Evolutionary conservation across 2,329 filamentous ascomycete genomes (phyloP).

Genomic region (Fusarium pseudograminearum): DNA sequence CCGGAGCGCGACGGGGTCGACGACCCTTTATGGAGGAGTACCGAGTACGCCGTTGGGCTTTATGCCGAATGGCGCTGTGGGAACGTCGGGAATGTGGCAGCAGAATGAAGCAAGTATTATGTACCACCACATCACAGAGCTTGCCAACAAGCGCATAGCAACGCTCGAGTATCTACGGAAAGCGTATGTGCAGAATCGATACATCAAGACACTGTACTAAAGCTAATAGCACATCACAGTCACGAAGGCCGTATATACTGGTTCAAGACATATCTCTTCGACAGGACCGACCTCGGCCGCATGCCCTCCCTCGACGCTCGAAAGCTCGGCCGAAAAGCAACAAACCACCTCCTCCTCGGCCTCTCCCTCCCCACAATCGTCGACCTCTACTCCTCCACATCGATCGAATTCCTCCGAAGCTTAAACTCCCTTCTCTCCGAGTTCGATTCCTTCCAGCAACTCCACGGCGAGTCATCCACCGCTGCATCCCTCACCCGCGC

Average conservation of each 20-base stretch:
- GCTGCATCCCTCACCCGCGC: slow-evolving; percentile 79
- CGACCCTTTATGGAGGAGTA: slow-evolving; percentile 43
- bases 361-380: slow-evolving; percentile 90
- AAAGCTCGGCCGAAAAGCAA: slow-evolving; percentile 88
- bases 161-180: slow-evolving; percentile 94
- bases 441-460: slow-evolving; percentile 92
- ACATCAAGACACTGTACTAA: background rate
- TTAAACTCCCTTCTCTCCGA: slow-evolving; percentile 88
- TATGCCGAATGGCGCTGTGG: slow-evolving; percentile 37
- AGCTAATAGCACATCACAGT: slow-evolving; percentile 58
- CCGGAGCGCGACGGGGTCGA: slow-evolving; percentile 55
- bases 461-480: slow-evolving; percentile 82
- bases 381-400: slow-evolving; percentile 83
- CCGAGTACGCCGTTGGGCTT: slow-evolving; percentile 25
- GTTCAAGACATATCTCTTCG: slow-evolving; percentile 97
- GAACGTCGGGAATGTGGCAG: slow-evolving; percentile 49
- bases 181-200: slow-evolving; percentile 72
- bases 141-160: slow-evolving; percentile 91
- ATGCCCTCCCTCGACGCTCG: slow-evolving; percentile 88
- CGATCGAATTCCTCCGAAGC: slow-evolving; percentile 87
- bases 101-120: slow-evolving; percentile 63
- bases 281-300: slow-evolving; percentile 80
- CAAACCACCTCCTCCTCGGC: slow-evolving; percentile 92
- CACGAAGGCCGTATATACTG: slow-evolving; percentile 96
- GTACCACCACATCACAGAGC: slow-evolving; percentile 80